Percentiles rank a stretch among this genome's conserved stretches.
Conservation (phyloP, 768 basidiomycete species). For the Leccinum incarnatum region DNA sequence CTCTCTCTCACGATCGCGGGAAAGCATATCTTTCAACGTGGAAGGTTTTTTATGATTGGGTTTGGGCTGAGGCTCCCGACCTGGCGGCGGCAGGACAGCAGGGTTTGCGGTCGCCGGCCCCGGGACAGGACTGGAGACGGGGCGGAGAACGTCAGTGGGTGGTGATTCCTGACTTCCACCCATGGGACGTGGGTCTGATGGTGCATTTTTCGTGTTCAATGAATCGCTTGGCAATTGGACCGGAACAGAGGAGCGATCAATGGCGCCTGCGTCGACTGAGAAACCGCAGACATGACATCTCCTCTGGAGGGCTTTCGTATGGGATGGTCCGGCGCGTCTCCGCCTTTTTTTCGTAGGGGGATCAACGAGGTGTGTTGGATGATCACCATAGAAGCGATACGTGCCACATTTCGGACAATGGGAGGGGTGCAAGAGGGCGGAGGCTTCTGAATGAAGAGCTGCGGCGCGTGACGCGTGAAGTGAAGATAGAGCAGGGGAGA, state of each 20-base stretch:
- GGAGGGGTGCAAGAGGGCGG: conserved; percentile 18
- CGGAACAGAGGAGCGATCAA: not conserved
- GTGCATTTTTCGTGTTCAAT: not conserved
- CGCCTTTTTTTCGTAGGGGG: conserved; percentile 23
- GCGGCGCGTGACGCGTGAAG: conserved; percentile 50
- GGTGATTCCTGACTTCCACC: not conserved
- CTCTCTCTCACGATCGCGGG: conserved; percentile 52
- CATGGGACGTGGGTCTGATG: not conserved
- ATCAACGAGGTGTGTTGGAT: conserved; percentile 33
- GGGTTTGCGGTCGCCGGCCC: not conserved
- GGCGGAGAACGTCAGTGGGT: not conserved
- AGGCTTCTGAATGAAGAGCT: conserved; percentile 27
- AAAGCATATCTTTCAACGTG: conserved; percentile 61
- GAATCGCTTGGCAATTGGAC: not conserved
- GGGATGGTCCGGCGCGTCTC: conserved; percentile 2
- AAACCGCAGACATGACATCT: conserved; percentile 24
- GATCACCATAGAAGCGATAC: conserved; percentile 42
- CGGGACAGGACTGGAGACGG: not conserved
- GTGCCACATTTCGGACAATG: conserved; percentile 57
- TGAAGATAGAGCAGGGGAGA: conserved; percentile 61
- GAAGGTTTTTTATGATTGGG: conserved; percentile 32
- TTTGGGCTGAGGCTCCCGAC: conserved; percentile 43
- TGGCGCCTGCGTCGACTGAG: conserved; percentile 2
- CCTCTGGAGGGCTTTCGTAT: conserved; percentile 6
- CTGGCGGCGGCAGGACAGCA: not conserved